Evolutionary conservation across 768 basidiomycete species (phyloP).

Genomic region (Podaxis sp.): DNA sequence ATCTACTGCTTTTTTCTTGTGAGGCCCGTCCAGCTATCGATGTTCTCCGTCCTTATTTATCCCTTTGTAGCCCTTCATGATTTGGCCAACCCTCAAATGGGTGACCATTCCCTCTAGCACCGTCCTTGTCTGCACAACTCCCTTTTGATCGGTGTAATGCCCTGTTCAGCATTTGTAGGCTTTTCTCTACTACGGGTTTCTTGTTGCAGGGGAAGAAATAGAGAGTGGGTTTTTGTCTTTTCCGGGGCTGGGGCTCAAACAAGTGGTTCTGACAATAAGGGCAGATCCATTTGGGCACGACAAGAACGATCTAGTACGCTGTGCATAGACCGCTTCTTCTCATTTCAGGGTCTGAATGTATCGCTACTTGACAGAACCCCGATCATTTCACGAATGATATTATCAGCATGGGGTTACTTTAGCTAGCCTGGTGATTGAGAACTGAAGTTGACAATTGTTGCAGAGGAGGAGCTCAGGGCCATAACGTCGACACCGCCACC

Average conservation of each 20-base stretch:
- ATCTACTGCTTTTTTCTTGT: slow-evolving; percentile 62
- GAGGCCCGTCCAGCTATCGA: slow-evolving; percentile 14
- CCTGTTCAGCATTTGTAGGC: slow-evolving; percentile 28
- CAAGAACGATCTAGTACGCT: slow-evolving; percentile 63
- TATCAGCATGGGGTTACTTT: slow-evolving; percentile 40
- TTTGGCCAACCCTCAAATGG: slow-evolving; percentile 51
- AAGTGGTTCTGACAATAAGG: not conserved
- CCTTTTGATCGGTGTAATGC: slow-evolving; percentile 8
- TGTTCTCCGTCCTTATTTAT: not conserved
- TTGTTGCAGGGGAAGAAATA: slow-evolving; percentile 72
- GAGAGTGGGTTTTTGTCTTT: slow-evolving; percentile 46
- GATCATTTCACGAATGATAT: slow-evolving; percentile 73
- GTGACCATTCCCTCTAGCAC: slow-evolving; percentile 62
- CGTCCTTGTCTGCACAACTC: slow-evolving; percentile 34
- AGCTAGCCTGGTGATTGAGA: not conserved
- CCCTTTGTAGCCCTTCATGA: slow-evolving; percentile 54
- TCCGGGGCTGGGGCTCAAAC: not conserved
- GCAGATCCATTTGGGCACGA: slow-evolving; percentile 58
- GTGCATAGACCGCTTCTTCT: not conserved
- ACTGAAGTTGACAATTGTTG: not conserved
- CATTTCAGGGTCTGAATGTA: not conserved
- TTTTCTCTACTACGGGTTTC: slow-evolving; percentile 71
- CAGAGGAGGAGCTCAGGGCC: slow-evolving; percentile 55
- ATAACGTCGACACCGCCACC: slow-evolving; percentile 58
- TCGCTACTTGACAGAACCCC: slow-evolving; percentile 38